Base-by-base conservation (phyloP, 1,284 basidiomycete genomes). In the Testicularia cyperi region DNA sequence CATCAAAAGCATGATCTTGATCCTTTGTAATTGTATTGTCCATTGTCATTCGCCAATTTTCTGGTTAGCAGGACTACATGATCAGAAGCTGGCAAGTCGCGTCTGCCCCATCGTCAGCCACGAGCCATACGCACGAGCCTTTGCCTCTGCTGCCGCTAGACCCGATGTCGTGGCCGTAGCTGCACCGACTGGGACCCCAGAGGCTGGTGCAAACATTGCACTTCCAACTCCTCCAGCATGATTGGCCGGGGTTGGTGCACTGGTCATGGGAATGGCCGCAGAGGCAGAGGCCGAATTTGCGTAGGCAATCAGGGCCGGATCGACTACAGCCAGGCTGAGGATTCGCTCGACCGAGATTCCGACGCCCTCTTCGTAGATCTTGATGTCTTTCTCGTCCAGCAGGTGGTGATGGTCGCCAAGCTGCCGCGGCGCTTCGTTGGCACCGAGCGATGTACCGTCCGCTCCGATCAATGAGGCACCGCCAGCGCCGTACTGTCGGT, bases 341-440 rank as follows among this genome's bases (percentile, higher is more conserved):
- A 31, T 21, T 2, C 38, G 34, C 12, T 54, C 53, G 21, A 57
- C 44, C 18, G 43, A 46, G 31, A 55, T 24, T 0, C 39, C 52
- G 1, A 66, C 64, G 19, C 61, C 55, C 18, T 66, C 54, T 34
- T 67, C 64, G 45, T 67, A 67, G 38, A 64, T 57, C 42, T 49
- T 44, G 15, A 57, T 53, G 33, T 63, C 60, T 19, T 54, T 57
- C 19, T 63, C 60, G 45, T 63, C 48, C 33, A 63, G 53, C 47
- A 56, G 16, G 16, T 56, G 60, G 37, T 63, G 46, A 16, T 54
- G 10, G 6, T 20, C 33, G 6, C 18, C 19, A 12, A n/a, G 8
- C 16, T 7, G 9, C 10, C 18, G 20, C 8, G n/a, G n/a, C n/a
- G n/a, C n/a, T n/a, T n/a, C n/a, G n/a, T n/a, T n/a, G n/a, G n/a